Evolutionary conservation across 805 yeast species (phyloP), one percentile per base, ranked within the genome.

Genomic region (Cyberlindnera sargentensis): DNA sequence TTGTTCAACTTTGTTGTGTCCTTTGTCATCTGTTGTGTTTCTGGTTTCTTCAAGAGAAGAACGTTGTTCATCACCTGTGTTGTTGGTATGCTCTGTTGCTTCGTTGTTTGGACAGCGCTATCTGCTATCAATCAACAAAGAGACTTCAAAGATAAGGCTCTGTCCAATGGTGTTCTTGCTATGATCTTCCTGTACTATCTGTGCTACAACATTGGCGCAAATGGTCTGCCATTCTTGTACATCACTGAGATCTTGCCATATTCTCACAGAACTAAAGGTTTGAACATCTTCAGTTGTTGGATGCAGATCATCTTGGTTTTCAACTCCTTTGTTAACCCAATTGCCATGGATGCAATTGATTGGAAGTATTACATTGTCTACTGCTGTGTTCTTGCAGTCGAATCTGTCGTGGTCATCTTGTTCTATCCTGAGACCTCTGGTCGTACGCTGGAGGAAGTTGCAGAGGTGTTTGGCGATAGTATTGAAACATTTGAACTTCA

Each of bases 141-240:
- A 27, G 46, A 66, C 49, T 70, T 67, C 49, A 51, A 60, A 40
- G 60, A 72, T 43, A 67, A 70, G 45, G 24, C 58, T 4, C 55
- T 66, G 31, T 70, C 69, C 33, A 60, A 62, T 39, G 79, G 75
- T 45, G 76, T 72, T n/a, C 60, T 67, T 46, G 75, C 74, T 4
- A 68, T 35, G 37, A 35, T 35, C 30, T 74, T 72, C 66, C 52
- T 73, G 23, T 71, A 61, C 65, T 64, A 66, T 52, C 46, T 57
- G 35, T 56, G 60, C 33, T 73, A 71, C 57, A 61, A 69, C 45
- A 56, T 67, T 35, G 72, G 71, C 30, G 55, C 58, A 35, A 71
- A 71, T 42, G 77, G 76, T 31, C 61, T 73, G 34, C 75, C 75
- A 34, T 65, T 53, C 49, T 51, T 71, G 30, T 74, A 73, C 50